Percentiles rank a stretch among this genome's conserved stretches.
These are phyloP conservation scores for Capsicum chinense DNA, from an alignment of 257 asterid genomes.

Conservation along the genomic window DNA sequence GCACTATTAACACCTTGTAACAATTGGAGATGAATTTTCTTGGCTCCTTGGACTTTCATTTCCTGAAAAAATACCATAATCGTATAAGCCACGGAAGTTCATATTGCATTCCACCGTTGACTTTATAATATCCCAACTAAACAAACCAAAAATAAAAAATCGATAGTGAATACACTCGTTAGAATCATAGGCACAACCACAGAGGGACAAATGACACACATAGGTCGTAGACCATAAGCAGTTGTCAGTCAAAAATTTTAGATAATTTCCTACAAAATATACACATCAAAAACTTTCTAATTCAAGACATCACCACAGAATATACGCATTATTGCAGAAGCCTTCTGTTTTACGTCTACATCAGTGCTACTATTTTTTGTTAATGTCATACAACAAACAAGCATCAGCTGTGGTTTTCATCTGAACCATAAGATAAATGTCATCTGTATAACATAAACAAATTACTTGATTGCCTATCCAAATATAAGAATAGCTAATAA, in stretches of 20 bases:
- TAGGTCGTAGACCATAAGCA: conserved; percentile 9
- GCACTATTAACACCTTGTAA: conserved; percentile 81
- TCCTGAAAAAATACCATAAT: conserved; percentile 47
- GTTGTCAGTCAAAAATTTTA: background rate
- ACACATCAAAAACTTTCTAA: conserved; percentile 23
- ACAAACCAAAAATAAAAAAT: background rate
- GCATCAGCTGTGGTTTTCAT: conserved; percentile 94
- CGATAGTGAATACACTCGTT: background rate
- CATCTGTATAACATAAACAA: conserved; percentile 76
- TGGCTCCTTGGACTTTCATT: conserved; percentile 72
- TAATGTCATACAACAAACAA: conserved; percentile 80
- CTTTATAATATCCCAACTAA: background rate
- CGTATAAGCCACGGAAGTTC: conserved; percentile 11
- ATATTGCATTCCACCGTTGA: background rate
- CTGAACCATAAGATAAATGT: conserved; percentile 48
- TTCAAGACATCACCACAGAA: conserved; percentile 22
- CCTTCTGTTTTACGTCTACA: background rate
- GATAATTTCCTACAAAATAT: background rate
- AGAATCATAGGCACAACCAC: conserved; percentile 16
- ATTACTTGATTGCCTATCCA: conserved; percentile 88
- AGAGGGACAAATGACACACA: background rate
- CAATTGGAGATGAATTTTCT: conserved; percentile 73
- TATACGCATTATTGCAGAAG: conserved; percentile 5
- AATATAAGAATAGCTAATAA: conserved; percentile 59
- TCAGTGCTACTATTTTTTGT: conserved; percentile 60